phyloP scores from a whole-genome alignment of 768 basidiomycete species.

The Lentinus tigrinus region DNA sequence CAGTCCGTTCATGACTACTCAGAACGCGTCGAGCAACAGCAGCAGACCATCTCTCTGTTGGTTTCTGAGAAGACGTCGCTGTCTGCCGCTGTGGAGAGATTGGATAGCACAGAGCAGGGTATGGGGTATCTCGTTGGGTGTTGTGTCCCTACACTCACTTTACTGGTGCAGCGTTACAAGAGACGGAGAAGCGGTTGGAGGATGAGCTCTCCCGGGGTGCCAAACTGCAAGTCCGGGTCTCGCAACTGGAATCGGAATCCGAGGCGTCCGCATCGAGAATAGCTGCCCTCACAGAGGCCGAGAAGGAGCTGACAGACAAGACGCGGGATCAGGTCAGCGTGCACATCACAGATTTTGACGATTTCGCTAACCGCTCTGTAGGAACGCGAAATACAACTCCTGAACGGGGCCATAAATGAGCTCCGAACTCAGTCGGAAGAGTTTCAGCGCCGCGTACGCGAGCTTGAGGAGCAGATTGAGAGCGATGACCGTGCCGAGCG shows the following conservation, averaged over 20 bases:
- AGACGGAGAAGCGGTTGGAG: constrained; percentile 23
- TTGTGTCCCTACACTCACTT: background rate
- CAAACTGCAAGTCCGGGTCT: constrained; percentile 33
- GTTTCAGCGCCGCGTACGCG: constrained; percentile 57
- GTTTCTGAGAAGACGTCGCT: constrained; percentile 38
- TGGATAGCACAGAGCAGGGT: constrained; percentile 33
- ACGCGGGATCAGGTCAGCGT: constrained; percentile 51
- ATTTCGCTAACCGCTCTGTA: constrained; percentile 16
- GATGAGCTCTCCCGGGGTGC: constrained; percentile 20
- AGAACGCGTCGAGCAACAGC: constrained; percentile 27
- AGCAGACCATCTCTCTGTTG: constrained; percentile 40
- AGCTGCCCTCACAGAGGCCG: constrained; percentile 44
- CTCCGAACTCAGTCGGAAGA: constrained; percentile 53
- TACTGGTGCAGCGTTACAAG: constrained; percentile 21
- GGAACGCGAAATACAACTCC: constrained; percentile 77
- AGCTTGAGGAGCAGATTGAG: constrained; percentile 80
- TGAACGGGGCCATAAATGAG: constrained; percentile 53
- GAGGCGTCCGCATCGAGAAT: constrained; percentile 37
- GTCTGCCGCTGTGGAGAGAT: constrained; percentile 28
- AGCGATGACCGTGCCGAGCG: constrained; percentile 79
- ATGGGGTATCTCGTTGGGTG: background rate
- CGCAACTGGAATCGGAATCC: constrained; percentile 41
- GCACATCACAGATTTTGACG: background rate
- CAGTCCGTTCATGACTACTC: constrained; percentile 18
- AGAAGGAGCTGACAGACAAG: constrained; percentile 52